phyloP scores from a whole-genome alignment of 2,329 filamentous ascomycete species.

The Grosmannia huntii region DNA sequence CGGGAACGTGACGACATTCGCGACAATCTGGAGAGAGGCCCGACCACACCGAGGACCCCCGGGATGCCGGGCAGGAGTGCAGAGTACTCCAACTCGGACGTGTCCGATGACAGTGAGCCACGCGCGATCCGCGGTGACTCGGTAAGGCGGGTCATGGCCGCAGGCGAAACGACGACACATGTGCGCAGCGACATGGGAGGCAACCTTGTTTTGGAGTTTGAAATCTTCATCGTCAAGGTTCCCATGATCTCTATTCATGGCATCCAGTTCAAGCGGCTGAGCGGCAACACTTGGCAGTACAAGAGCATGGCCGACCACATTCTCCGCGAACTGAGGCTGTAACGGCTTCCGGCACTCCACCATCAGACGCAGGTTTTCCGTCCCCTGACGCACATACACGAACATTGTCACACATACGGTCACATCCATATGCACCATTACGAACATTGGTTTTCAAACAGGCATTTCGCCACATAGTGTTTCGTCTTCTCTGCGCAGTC shows the following conservation, averaged over 20 bases:
- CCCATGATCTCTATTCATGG: constrained; percentile 85
- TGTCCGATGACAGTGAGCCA: constrained; percentile 62
- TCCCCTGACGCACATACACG: no score
- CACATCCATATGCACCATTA: background rate
- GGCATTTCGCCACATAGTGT: no score
- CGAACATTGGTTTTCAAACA: no score
- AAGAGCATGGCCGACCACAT: constrained; percentile 98
- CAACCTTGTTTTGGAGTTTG: constrained; percentile 76
- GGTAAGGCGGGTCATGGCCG: constrained; percentile 27
- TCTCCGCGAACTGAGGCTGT: constrained; percentile 72
- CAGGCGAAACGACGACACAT: constrained; percentile 82
- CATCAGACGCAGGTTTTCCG: no score
- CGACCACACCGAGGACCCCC: constrained; percentile 33
- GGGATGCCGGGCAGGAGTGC: constrained; percentile 30
- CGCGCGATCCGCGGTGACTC: constrained; percentile 36
- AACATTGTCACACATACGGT: background rate
- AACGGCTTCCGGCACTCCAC: constrained; percentile 13
- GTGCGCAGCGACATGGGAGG: constrained; percentile 81
- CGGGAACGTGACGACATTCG: constrained; percentile 50
- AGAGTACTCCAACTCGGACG: constrained; percentile 78
- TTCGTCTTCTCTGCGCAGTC: no score
- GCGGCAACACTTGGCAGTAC: constrained; percentile 95
- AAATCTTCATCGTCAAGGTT: constrained; percentile 96
- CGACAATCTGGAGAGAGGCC: constrained; percentile 38
- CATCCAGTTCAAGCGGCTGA: constrained; percentile 94